Conservation (phyloP, 441 rosid genomes). For the Pelargonium australe region DNA sequence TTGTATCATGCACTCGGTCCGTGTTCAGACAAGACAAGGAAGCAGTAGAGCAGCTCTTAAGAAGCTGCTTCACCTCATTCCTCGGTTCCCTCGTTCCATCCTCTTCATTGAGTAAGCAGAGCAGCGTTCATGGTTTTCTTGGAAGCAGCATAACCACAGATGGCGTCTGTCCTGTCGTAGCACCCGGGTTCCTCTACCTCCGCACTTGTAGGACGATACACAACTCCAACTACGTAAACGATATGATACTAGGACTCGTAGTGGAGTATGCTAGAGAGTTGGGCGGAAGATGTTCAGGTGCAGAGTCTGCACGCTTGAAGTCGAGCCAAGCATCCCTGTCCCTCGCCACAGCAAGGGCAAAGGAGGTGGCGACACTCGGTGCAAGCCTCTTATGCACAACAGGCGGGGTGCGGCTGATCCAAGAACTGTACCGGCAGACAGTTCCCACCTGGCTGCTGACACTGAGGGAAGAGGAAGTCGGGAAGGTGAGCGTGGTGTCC, state of each 20-base stretch:
- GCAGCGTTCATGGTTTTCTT: constrained; percentile 38
- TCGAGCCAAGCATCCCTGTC: constrained; percentile 42
- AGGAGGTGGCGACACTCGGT: constrained; percentile 49
- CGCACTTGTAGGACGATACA: constrained; percentile 43
- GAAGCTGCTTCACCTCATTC: constrained; percentile 59
- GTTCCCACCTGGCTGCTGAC: constrained; percentile 55
- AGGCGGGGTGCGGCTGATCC: constrained; percentile 42
- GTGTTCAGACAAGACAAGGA: constrained; percentile 44
- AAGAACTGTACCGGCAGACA: constrained; percentile 37
- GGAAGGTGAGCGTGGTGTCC: constrained; percentile 28
- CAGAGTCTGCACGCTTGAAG: constrained; percentile 31
- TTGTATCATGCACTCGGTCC: constrained; percentile 44
- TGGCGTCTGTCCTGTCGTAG: constrained; percentile 25
- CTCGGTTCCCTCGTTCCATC: constrained; percentile 33
- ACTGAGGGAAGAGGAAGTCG: constrained; percentile 23
- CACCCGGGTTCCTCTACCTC: constrained; percentile 56
- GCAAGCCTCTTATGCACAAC: constrained; percentile 48
- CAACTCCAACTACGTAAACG: constrained; percentile 32
- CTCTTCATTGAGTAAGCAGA: constrained; percentile 25
- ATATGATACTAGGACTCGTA: constrained; percentile 40
- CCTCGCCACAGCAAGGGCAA: constrained; percentile 37
- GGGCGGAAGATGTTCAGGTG: constrained; percentile 26
- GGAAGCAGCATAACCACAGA: constrained; percentile 33
- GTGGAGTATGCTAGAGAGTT: constrained; percentile 44
- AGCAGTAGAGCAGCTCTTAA: constrained; percentile 45